phyloP scores from a whole-genome alignment of 768 basidiomycete genomes.

The Boletus rex-veris region DNA sequence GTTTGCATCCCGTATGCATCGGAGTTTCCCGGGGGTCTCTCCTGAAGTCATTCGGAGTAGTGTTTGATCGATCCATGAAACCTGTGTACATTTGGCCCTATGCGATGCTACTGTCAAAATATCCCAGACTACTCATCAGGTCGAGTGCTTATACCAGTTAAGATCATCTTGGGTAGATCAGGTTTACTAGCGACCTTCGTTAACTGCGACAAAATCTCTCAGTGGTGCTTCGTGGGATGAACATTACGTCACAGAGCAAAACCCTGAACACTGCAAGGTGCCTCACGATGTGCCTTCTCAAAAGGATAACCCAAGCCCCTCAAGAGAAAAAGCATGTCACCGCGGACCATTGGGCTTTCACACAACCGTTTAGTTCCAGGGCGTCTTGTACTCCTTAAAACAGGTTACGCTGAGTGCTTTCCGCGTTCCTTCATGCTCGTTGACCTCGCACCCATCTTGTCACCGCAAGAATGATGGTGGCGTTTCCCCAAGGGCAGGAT shows the following conservation, averaged over 20 bases:
- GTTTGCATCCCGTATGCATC: neutral
- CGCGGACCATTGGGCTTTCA: constrained; percentile 11
- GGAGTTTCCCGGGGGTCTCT: constrained; percentile 2
- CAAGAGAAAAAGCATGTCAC: constrained; percentile 12
- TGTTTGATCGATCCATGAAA: constrained; percentile 1
- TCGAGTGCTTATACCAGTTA: neutral
- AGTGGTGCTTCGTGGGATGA: neutral
- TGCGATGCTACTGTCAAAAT: neutral
- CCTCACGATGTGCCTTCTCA: constrained; percentile 9
- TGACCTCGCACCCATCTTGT: constrained; percentile 2
- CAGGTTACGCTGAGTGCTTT: neutral
- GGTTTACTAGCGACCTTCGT: neutral
- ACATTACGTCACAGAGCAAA: constrained; percentile 14
- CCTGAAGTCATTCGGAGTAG: neutral
- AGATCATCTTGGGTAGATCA: neutral
- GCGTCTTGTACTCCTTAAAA: constrained; percentile 1
- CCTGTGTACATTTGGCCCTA: neutral
- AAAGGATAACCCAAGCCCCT: constrained; percentile 10
- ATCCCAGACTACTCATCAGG: neutral
- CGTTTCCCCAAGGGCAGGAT: constrained; percentile 19
- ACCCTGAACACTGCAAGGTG: neutral
- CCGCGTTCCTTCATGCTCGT: constrained; percentile 15
- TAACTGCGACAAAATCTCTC: neutral
- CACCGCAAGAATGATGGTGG: constrained; percentile 8
- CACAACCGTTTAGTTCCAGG: neutral